Evolutionary conservation across 192 early-diverging fungal species (phyloP), one percentile per base, ranked within the genome.

Genomic region (Chytriomyces confervae): DNA sequence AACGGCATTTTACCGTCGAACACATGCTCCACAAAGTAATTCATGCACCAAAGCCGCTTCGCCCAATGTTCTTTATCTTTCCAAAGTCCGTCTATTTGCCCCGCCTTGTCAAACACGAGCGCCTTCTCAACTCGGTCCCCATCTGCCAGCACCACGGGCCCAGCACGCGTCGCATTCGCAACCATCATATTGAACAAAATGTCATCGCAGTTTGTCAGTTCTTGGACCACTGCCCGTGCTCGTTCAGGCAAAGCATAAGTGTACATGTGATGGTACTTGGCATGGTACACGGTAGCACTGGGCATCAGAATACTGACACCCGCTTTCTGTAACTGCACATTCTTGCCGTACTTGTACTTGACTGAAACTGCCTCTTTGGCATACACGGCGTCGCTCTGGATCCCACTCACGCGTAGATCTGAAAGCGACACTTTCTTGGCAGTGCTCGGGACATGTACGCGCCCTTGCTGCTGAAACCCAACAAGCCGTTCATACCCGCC

Each of bases 121-220:
- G 72, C 11, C 45, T 74, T 74, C 43, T 74, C 72, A 61, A 74
- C 23, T 27, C 50, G 61, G 16, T 44, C 8, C 9, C 61, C 69
- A 43, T 62, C 46, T 18, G 78, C 77, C 16, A 81, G 29, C 5
- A 80, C 76, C 7, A 81, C 77, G 7, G 80, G 80, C 1, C 69
- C 63, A 24, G n/a, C 8, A 1, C 69, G 11, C 11, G 80, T 81
- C 29, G 69, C 69, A 66, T 81, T 81, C 51, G 80, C 66, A 57
- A 80, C 50, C 68, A 81, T 70, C 75, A 81, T 78, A 62, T 80
- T 80, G 67, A 80, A 72, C 50, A 81, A 51, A 65, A 80, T 81
- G 62, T 80, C 80, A 57, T 81, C 80, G 62, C 80, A 81, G 70
- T 81, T 81, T 5, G 76, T 81, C 44, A 71, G n/a, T 45, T 66